phyloP scores from a whole-genome alignment of 2,329 filamentous ascomycete species.

The Xylariaceae sp. region DNA sequence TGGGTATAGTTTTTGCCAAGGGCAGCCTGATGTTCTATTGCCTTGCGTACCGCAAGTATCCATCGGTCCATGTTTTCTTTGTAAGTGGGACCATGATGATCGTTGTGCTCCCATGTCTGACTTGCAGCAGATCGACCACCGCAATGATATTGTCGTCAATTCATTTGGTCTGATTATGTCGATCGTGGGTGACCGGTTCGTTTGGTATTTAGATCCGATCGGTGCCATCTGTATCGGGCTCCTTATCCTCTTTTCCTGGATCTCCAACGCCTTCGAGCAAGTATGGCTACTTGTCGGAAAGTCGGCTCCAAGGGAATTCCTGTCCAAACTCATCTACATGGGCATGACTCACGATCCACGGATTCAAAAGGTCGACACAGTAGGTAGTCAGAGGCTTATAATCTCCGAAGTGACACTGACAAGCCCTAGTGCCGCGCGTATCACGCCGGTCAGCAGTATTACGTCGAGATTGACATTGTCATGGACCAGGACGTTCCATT shows the following conservation, averaged over 20 bases:
- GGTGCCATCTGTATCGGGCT: slow-evolving; percentile 63
- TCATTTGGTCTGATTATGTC: slow-evolving; percentile 59
- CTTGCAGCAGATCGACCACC: slow-evolving; percentile 50
- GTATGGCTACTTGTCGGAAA: slow-evolving; percentile 65
- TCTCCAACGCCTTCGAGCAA: slow-evolving; percentile 62
- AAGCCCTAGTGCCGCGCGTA: slow-evolving; percentile 55
- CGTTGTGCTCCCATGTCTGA: slow-evolving; percentile 7
- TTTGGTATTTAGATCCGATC: slow-evolving; percentile 65
- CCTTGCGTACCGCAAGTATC: slow-evolving; percentile 54
- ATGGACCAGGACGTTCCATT: slow-evolving; percentile 59
- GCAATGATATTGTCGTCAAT: slow-evolving; percentile 60
- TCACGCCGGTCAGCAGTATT: slow-evolving; percentile 63
- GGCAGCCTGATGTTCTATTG: slow-evolving; percentile 56
- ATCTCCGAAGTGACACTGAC: slow-evolving; percentile 2
- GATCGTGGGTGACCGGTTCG: slow-evolving; percentile 52
- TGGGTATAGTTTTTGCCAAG: slow-evolving; percentile 51
- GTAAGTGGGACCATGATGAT: slow-evolving; percentile 31
- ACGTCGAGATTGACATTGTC: slow-evolving; percentile 65
- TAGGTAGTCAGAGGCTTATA: slow-evolving; percentile 25
- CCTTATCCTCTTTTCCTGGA: slow-evolving; percentile 64
- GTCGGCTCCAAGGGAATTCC: slow-evolving; percentile 59
- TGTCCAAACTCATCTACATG: slow-evolving; percentile 60
- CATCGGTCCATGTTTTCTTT: slow-evolving; percentile 59
- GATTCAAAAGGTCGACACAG: slow-evolving; percentile 61
- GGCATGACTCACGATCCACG: slow-evolving; percentile 55